These are phyloP conservation scores for Tulasnella sp. DNA, from an alignment of 768 basidiomycete genomes.

Conservation along the genomic window DNA sequence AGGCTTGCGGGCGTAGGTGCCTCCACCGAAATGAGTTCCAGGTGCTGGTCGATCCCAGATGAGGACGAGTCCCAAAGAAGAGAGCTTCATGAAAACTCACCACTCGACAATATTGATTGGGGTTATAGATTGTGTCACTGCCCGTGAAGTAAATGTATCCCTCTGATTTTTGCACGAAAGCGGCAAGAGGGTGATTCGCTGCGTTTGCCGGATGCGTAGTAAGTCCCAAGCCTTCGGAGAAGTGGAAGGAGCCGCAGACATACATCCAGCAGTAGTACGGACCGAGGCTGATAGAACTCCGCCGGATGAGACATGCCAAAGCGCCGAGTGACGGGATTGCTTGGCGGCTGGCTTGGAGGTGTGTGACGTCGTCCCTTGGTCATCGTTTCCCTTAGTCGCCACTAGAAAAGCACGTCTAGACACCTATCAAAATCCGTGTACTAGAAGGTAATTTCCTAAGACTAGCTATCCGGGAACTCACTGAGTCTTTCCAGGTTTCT, in stretches of 20 bases:
- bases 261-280: background rate
- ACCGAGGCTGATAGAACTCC: background rate
- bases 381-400: background rate
- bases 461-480: background rate
- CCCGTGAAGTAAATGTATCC: background rate
- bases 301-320: background rate
- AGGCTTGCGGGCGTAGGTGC: background rate
- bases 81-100: background rate
- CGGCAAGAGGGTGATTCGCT: background rate
- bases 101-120: background rate
- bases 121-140: background rate
- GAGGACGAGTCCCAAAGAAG: background rate
- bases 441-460: background rate
- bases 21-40: background rate
- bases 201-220: background rate
- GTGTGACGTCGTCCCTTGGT: background rate
- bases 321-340: background rate
- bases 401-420: background rate
- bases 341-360: constrained; percentile 6
- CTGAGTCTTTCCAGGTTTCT: background rate
- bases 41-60: background rate
- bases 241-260: background rate
- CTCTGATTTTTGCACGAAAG: background rate
- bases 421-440: background rate
- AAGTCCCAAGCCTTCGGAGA: background rate